Base-by-base conservation (phyloP, 345 rosid species). In the Durio zibethinus region DNA sequence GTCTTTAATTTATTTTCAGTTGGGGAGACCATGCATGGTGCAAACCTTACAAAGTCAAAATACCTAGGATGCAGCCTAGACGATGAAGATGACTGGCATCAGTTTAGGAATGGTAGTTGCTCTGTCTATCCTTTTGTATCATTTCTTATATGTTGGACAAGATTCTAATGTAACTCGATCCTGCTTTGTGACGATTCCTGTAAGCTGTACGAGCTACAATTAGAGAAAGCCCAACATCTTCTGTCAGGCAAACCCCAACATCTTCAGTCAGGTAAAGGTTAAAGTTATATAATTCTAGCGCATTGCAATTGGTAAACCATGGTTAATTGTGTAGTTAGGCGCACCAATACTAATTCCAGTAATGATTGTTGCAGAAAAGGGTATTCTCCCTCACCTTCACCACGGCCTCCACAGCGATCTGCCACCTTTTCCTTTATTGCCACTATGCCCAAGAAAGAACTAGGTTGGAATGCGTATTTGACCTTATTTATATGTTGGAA, bases 151-250 rank as follows among this genome's bases (percentile, higher is more conserved):
- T 54, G 21, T 57, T 42, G 12, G 31, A 27, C 7, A 70, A 53
- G 47, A 74, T 33, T 33, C 18, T 63, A 38, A 77, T 52, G 18
- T 62, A 69, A 76, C 50, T 63, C 78, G 76, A 81, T 80, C 38
- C 33, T 82, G 82, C 83, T 79, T 76, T n/a, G 25, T 79, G 45
- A 35, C 80, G 72, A 42, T 62, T 70, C 77, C 59, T 68, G 45
- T 11, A 75, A 94, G 98, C 89, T 66, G 92, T 92, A 43, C 93
- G 93, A 82, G 88, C 93, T 76, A 91, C 98, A 3, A 88, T 91
- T 42, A 86, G 76, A 5, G 93, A 89, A 80, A 84, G 91, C 0
- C 92, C 94, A n/a, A 78, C 80, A 42, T 80, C 89, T 68, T 85
- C 90, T 1, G 65, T 84, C 50, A 87, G 92, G 94, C 91, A 83